Evolutionary conservation across 2,329 filamentous ascomycete genomes (phyloP).

Genomic region (Colletotrichum orchidophilum): DNA sequence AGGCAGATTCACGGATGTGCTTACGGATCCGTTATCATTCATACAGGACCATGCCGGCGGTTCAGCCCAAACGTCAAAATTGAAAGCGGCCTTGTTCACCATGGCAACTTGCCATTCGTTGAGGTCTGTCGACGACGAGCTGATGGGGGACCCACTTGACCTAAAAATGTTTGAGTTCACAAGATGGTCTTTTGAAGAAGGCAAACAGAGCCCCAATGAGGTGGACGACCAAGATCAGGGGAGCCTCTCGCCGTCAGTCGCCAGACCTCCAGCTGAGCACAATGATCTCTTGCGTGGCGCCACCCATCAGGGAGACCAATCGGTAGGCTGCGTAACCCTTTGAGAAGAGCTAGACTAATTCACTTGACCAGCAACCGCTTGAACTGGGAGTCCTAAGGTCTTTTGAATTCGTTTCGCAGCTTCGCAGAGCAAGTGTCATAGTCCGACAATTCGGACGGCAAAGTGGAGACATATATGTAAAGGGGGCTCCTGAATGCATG

Average conservation of each 20-base stretch:
- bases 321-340: slow-evolving; percentile 36
- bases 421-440: slow-evolving; percentile 91
- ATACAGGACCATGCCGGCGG: slow-evolving; percentile 46
- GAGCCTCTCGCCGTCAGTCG: slow-evolving; percentile 86
- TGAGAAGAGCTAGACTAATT: slow-evolving; percentile 29
- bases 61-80: slow-evolving; percentile 30
- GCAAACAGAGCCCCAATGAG: slow-evolving; percentile 72
- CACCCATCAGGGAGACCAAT: slow-evolving; percentile 37
- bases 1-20: slow-evolving; percentile 77
- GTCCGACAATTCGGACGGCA: slow-evolving; percentile 87
- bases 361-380: slow-evolving; percentile 60
- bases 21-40: slow-evolving; percentile 71
- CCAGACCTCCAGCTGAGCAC: slow-evolving; percentile 74
- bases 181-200: slow-evolving; percentile 90
- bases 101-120: slow-evolving; percentile 99
- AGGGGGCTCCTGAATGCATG: slow-evolving; percentile 97
- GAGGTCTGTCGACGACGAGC: slow-evolving; percentile 84
- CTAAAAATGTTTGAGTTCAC: slow-evolving; percentile 99
- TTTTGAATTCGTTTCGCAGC: slow-evolving; percentile 94
- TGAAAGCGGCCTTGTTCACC: slow-evolving; percentile 79
- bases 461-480: slow-evolving; percentile 90
- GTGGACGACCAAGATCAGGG: slow-evolving; percentile 78
- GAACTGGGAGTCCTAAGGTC: slow-evolving; percentile 91
- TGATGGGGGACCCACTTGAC: slow-evolving; percentile 93
- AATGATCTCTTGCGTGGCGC: slow-evolving; percentile 37